These are phyloP conservation scores for Phytophthora ohioensis DNA, from an alignment of 352 stramenopile species.

Conservation along the genomic window DNA sequence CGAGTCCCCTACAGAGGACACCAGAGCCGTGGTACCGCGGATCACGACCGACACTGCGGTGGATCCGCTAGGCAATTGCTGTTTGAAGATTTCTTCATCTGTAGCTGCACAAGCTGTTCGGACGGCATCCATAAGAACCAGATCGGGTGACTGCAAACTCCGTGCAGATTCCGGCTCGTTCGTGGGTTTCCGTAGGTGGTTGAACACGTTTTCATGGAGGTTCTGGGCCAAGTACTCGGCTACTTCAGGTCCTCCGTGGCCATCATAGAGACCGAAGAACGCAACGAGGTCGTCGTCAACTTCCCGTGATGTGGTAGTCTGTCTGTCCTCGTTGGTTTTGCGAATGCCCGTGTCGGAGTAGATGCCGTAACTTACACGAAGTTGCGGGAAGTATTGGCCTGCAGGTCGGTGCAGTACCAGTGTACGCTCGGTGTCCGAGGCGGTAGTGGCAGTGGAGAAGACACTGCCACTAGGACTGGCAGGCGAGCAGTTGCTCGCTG, in stretches of 20 bases:
- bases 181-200: slow-evolving; percentile 41
- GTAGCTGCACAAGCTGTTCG: slow-evolving; percentile 61
- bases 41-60: slow-evolving; percentile 75
- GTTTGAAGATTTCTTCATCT: slow-evolving; percentile 79
- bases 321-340: slow-evolving; percentile 81
- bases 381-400: slow-evolving; percentile 61
- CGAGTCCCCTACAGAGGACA: slow-evolving; percentile 84
- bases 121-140: slow-evolving; percentile 45
- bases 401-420: slow-evolving; percentile 54
- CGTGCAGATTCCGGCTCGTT: slow-evolving; percentile 41
- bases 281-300: slow-evolving; percentile 70
- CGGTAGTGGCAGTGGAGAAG: slow-evolving; percentile 79
- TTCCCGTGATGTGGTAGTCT: slow-evolving; percentile 55
- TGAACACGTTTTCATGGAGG: slow-evolving; percentile 70
- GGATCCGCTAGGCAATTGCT: slow-evolving; percentile 77
- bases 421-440: slow-evolving; percentile 79
- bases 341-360: slow-evolving; percentile 82
- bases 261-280: slow-evolving; percentile 90
- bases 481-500: slow-evolving; percentile 53
- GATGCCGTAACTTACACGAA: slow-evolving; percentile 72
- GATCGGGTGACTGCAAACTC: slow-evolving; percentile 25
- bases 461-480: slow-evolving; percentile 67
- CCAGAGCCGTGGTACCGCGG: slow-evolving; percentile 54
- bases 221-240: slow-evolving; percentile 71
- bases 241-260: slow-evolving; percentile 77